Percentiles rank a stretch among this genome's conserved stretches.
These are phyloP conservation scores for Colletotrichum siamense DNA, from an alignment of 2,329 filamentous ascomycete genomes.

Conservation along the genomic window DNA sequence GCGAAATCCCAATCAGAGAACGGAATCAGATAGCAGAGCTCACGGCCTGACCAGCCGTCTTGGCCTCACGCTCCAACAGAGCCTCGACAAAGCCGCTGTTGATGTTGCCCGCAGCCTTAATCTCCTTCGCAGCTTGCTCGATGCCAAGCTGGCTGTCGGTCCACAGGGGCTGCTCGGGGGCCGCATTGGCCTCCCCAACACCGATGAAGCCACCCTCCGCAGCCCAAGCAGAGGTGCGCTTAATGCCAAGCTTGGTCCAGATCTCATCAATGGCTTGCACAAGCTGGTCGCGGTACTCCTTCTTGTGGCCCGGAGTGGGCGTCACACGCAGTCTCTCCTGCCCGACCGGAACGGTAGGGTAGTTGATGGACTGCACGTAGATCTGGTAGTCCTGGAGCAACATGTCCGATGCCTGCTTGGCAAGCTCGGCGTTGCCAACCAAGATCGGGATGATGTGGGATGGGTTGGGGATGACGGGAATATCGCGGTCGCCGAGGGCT, in stretches of 20 bases:
- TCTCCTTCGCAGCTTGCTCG: slow-evolving; percentile 67
- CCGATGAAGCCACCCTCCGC: slow-evolving; percentile 92
- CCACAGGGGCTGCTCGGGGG: slow-evolving; percentile 80
- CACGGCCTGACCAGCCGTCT: slow-evolving; percentile 33
- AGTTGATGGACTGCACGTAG: slow-evolving; percentile 99
- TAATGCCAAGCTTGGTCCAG: slow-evolving; percentile 87
- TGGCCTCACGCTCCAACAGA: slow-evolving; percentile 61
- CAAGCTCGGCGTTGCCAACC: slow-evolving; percentile 91
- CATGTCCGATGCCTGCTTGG: slow-evolving; percentile 91
- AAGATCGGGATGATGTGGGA: slow-evolving; percentile 95
- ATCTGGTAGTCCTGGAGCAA: slow-evolving; percentile 89
- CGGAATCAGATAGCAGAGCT: slow-evolving; percentile 28
- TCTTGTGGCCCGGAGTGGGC: slow-evolving; percentile 89
- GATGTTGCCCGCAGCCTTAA: slow-evolving; percentile 51
- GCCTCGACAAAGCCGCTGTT: slow-evolving; percentile 58
- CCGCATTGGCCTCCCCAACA: slow-evolving; percentile 75
- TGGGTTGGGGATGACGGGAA: slow-evolving; percentile 97
- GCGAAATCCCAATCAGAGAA: background rate
- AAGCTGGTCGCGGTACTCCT: slow-evolving; percentile 84
- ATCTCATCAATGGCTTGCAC: slow-evolving; percentile 85
- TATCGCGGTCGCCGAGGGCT: slow-evolving; percentile 77
- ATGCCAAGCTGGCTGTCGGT: slow-evolving; percentile 87
- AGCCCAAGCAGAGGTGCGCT: slow-evolving; percentile 92
- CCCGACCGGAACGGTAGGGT: slow-evolving; percentile 96
- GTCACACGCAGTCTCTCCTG: slow-evolving; percentile 97